Evolutionary conservation across 2,329 filamentous ascomycete genomes (phyloP), one percentile per base, ranked within the genome.

Genomic region (Colletotrichum trifolii): DNA sequence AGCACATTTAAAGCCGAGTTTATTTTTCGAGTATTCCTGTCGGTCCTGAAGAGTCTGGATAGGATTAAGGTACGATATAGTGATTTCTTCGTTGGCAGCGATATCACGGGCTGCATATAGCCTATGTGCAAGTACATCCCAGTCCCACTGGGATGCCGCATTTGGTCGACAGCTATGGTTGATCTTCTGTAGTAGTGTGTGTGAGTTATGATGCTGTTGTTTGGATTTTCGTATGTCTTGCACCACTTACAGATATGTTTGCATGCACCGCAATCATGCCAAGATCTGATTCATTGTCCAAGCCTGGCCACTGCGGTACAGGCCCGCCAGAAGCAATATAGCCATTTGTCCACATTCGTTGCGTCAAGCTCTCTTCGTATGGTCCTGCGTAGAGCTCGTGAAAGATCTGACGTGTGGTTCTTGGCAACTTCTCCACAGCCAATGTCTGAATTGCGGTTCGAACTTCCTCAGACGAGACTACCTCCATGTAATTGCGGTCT

Each of bases 121-220:
- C 40, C 8, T 46, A 10, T 60, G 56, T 13, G 39, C 39, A 1
- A 60, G 10, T 1, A 34, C 1, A 45, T 17, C 48, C 56, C 48
- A 60, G 9, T 53, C 15, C 56, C 56, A 60, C 1, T 53, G 56
- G 1, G 48, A 13, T 13, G 34, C 56, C 10, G 56, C 39, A 8
- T 60, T 60, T 2, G 56, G 38, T 7, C 56, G 56, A 7, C 56
- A 60, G 25, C 56, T n/a, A 17, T 60, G 56, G 34, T 60, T 60
- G 4, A 60, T 60, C 15, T 53, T 53, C 47, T 60, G 48, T 8
- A 11, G 2, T 15, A 6, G 10, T 52, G 8, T 43, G 8, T n/a
- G n/a, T n/a, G n/a, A 39, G 13, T 1, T 2, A 43, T 13, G 3
- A 11, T 8, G 17, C 13, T 36, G 5, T 12, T 2, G 12, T 10